Conservation (phyloP, 2,329 filamentous ascomycete species). For the Calonectria pseudoreteaudii region DNA sequence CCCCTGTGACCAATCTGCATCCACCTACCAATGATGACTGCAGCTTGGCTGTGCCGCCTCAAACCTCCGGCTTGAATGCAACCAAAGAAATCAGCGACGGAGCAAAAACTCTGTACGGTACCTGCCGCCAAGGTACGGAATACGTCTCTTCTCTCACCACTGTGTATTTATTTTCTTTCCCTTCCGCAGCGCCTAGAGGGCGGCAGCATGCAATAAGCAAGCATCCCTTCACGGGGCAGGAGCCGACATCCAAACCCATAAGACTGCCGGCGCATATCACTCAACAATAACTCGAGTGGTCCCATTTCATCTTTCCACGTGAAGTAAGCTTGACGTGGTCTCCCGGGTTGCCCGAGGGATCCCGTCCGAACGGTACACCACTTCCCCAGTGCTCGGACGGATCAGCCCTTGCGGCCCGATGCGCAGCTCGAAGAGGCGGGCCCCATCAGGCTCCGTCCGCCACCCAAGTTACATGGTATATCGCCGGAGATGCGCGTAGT, state of each 20-base stretch:
- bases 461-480: constrained; percentile 26
- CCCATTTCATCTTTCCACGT: constrained; percentile 35
- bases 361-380: constrained; percentile 34
- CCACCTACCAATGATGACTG: constrained; percentile 12
- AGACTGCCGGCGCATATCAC: not conserved
- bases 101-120: constrained; percentile 1
- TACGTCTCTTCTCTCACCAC: not conserved
- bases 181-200: not conserved
- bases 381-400: constrained; percentile 38
- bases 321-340: constrained; percentile 42
- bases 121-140: not conserved
- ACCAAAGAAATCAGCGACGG: not conserved
- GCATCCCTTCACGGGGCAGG: not conserved
- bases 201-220: not conserved
- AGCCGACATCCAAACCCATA: not conserved
- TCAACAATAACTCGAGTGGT: constrained; percentile 15
- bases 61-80: constrained; percentile 9
- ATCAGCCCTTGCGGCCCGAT: constrained; percentile 46
- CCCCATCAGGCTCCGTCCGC: constrained; percentile 36
- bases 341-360: constrained; percentile 36
- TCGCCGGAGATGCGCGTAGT: constrained; percentile 20
- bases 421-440: constrained; percentile 40
- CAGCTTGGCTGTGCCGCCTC: constrained; percentile 18
- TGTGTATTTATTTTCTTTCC: not conserved
- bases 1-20: constrained; percentile 16